A percentile compares a stretch with the other conserved stretches of the same genome.
phyloP scores from a whole-genome alignment of 257 asterid genomes.

The Solanum megistacrolobum region DNA sequence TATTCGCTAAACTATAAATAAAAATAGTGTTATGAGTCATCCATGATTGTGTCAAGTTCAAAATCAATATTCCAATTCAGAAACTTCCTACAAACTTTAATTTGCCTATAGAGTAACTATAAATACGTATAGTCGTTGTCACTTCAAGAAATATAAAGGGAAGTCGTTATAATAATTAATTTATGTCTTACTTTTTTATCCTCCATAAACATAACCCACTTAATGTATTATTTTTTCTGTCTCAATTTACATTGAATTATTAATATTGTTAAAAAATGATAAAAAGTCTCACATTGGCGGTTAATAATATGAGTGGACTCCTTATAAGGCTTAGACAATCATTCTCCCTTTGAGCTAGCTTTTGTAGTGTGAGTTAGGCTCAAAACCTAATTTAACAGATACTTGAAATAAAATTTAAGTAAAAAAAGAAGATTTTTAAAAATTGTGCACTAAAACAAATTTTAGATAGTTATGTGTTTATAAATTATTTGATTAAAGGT shows the following conservation, averaged over 20 bases:
- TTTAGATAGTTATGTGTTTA: too few species aligned
- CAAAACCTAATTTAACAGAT: too few species aligned
- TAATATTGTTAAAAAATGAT: too few species aligned
- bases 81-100: neutral
- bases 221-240: neutral
- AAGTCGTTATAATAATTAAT: neutral
- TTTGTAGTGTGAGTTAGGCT: too few species aligned
- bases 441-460: too few species aligned
- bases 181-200: neutral
- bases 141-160: neutral
- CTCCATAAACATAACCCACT: neutral
- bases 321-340: too few species aligned
- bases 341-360: too few species aligned
- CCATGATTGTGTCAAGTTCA: neutral
- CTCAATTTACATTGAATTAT: neutral
- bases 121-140: neutral
- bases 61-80: neutral
- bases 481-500: too few species aligned
- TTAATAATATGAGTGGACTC: too few species aligned
- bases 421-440: too few species aligned
- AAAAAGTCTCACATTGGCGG: too few species aligned
- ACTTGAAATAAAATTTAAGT: too few species aligned
- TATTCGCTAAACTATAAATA: neutral
- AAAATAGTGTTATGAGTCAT: neutral
- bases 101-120: neutral